These are phyloP conservation scores for Fusarium sp. DNA, from an alignment of 2,329 filamentous ascomycete species.

Conservation along the genomic window DNA sequence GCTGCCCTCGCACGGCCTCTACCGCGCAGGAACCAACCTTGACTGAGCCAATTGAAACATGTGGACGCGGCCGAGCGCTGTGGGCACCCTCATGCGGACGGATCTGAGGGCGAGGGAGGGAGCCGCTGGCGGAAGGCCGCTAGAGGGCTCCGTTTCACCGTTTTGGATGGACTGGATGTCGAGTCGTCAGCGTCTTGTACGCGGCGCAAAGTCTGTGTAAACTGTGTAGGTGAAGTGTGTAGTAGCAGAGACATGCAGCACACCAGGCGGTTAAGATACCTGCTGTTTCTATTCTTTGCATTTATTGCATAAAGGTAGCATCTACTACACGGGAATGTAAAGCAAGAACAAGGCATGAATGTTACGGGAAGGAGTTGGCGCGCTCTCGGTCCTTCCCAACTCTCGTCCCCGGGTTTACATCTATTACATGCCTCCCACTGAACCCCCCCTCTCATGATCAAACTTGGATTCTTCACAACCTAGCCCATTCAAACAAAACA, in stretches of 20 bases:
- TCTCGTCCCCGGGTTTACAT: background rate
- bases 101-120: background rate
- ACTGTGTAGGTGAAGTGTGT: background rate
- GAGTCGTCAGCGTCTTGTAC: background rate
- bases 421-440: background rate
- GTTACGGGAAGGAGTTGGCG: background rate
- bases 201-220: background rate
- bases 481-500: background rate
- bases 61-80: background rate
- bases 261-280: background rate
- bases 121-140: slow-evolving; percentile 2
- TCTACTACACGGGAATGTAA: background rate
- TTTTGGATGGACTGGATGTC: slow-evolving; percentile 5
- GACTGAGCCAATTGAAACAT: background rate
- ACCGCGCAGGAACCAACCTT: slow-evolving; percentile 14
- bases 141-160: slow-evolving; percentile 21
- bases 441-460: slow-evolving; percentile 4
- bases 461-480: slow-evolving; percentile 8
- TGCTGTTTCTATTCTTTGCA: background rate
- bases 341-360: background rate
- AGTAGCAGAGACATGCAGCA: background rate
- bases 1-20: slow-evolving; percentile 17
- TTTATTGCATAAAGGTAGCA: background rate
- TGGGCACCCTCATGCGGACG: background rate
- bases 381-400: background rate